phyloP scores from a whole-genome alignment of 768 basidiomycete genomes.

The Trametes cinnabarina region DNA sequence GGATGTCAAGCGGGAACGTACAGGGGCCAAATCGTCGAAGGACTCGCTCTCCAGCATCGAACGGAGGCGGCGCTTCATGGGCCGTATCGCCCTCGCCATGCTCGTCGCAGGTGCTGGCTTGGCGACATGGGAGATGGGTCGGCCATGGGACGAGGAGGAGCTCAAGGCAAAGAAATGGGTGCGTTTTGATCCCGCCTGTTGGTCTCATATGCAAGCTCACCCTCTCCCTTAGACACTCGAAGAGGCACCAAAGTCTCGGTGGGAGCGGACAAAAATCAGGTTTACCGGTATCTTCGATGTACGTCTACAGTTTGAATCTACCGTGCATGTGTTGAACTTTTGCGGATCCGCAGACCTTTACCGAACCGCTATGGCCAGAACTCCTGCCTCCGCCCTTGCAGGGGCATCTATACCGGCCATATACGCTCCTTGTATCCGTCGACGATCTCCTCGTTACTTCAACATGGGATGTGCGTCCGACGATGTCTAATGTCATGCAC shows the following conservation, averaged over 20 bases:
- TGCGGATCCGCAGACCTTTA: slow-evolving; percentile 66
- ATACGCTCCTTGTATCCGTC: slow-evolving; percentile 86
- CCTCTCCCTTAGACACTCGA: slow-evolving; percentile 47
- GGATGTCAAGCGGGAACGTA: slow-evolving; percentile 46
- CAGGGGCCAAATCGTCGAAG: slow-evolving; percentile 76
- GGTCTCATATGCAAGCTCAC: neutral
- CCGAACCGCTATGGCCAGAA: slow-evolving; percentile 90
- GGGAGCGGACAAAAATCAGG: slow-evolving; percentile 61
- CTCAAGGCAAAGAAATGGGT: slow-evolving; percentile 63
- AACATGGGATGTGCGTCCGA: slow-evolving; percentile 86
- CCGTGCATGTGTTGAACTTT: no score
- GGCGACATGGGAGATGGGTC: slow-evolving; percentile 64
- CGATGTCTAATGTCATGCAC: neutral
- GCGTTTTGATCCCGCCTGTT: slow-evolving; percentile 23
- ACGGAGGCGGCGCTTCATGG: slow-evolving; percentile 56
- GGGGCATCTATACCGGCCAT: slow-evolving; percentile 81
- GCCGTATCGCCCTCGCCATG: slow-evolving; percentile 52
- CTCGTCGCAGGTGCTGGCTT: slow-evolving; percentile 55
- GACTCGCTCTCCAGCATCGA: slow-evolving; percentile 80
- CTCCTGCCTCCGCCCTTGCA: slow-evolving; percentile 86
- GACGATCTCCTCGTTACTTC: slow-evolving; percentile 91
- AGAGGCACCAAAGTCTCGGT: slow-evolving; percentile 59
- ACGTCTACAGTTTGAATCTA: no score
- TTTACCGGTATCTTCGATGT: slow-evolving; percentile 70
- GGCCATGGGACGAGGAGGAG: slow-evolving; percentile 77